Conservation (phyloP, 2,329 filamentous ascomycete genomes). For the Ustulina deusta region DNA sequence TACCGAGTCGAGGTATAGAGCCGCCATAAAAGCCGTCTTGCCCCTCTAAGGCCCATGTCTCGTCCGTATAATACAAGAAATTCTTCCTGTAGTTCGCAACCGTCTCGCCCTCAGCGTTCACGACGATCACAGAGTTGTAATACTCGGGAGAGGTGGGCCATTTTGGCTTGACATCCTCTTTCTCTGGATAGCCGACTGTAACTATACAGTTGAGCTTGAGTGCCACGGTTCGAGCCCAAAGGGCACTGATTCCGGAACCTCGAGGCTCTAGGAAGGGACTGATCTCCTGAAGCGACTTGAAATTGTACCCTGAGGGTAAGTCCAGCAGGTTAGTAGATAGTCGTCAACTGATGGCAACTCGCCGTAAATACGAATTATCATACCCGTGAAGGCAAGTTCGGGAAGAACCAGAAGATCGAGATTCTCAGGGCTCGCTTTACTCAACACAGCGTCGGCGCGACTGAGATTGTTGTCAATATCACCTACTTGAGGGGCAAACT, state of each 20-base stretch:
- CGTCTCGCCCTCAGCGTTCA: slow-evolving; percentile 70
- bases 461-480: slow-evolving; percentile 77
- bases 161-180: slow-evolving; percentile 62
- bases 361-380: slow-evolving; percentile 16
- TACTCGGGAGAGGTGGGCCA: slow-evolving; percentile 62
- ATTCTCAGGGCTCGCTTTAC: slow-evolving; percentile 61
- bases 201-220: slow-evolving; percentile 75
- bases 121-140: slow-evolving; percentile 62
- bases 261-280: slow-evolving; percentile 75
- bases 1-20: slow-evolving; percentile 61
- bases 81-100: slow-evolving; percentile 72
- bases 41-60: slow-evolving; percentile 71
- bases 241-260: slow-evolving; percentile 72
- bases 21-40: slow-evolving; percentile 62
- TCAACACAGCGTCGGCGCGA: slow-evolving; percentile 73
- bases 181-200: slow-evolving; percentile 80
- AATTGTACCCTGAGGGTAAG: slow-evolving; percentile 75
- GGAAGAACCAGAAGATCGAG: slow-evolving; percentile 80
- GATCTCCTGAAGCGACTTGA: slow-evolving; percentile 76
- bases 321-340: slow-evolving; percentile 36
- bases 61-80: slow-evolving; percentile 69
- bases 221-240: slow-evolving; percentile 78
- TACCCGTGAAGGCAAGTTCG: slow-evolving; percentile 80
- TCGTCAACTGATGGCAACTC: background rate
- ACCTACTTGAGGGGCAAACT: slow-evolving; percentile 78